Percentiles rank a stretch among this genome's conserved stretches.
Evolutionary conservation across 495 filamentous ascomycete genomes (phyloP).

Genomic region (Pseudoneurospora amorphoporcata): DNA sequence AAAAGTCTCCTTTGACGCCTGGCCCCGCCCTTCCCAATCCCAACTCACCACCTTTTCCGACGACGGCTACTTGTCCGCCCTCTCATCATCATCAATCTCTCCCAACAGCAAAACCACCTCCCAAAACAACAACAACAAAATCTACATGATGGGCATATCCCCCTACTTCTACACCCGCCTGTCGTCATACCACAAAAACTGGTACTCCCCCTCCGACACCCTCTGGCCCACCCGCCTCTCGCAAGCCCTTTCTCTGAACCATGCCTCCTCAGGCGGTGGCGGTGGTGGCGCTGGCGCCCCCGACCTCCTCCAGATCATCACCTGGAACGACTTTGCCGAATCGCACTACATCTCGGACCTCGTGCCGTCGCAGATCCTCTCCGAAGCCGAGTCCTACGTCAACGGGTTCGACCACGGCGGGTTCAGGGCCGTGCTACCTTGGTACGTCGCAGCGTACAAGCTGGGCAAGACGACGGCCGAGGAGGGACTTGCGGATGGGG

Average conservation of each 20-base stretch:
- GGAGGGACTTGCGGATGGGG: slow-evolving; percentile 22
- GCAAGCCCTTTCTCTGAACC: slow-evolving; percentile 43
- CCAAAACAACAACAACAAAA: slow-evolving; percentile 26
- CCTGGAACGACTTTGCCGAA: slow-evolving; percentile 33
- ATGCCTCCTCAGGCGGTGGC: too few relatives aligned
- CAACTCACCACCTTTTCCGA: neutral
- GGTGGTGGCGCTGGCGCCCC: slow-evolving; percentile 18
- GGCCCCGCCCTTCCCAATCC: slow-evolving; percentile 35
- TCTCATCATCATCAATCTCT: neutral
- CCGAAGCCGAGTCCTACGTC: slow-evolving; percentile 21
- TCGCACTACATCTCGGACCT: slow-evolving; percentile 40
- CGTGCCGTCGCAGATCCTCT: slow-evolving; percentile 17
- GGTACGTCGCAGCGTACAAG: slow-evolving; percentile 53
- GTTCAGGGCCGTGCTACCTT: slow-evolving; percentile 39
- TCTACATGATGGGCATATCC: slow-evolving; percentile 63
- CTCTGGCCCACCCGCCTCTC: slow-evolving; percentile 61
- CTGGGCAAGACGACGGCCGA: slow-evolving; percentile 26
- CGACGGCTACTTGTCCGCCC: neutral
- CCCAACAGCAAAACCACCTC: neutral
- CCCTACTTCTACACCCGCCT: slow-evolving; percentile 55
- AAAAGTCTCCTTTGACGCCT: slow-evolving; percentile 49
- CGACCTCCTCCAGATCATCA: slow-evolving; percentile 15
- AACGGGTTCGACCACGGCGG: slow-evolving; percentile 21
- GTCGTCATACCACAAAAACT: slow-evolving; percentile 43
- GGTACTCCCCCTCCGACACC: slow-evolving; percentile 54